Percentiles rank a stretch among this genome's conserved stretches.
phyloP scores from a whole-genome alignment of 441 rosid genomes.

The Biscutella laevigata region DNA sequence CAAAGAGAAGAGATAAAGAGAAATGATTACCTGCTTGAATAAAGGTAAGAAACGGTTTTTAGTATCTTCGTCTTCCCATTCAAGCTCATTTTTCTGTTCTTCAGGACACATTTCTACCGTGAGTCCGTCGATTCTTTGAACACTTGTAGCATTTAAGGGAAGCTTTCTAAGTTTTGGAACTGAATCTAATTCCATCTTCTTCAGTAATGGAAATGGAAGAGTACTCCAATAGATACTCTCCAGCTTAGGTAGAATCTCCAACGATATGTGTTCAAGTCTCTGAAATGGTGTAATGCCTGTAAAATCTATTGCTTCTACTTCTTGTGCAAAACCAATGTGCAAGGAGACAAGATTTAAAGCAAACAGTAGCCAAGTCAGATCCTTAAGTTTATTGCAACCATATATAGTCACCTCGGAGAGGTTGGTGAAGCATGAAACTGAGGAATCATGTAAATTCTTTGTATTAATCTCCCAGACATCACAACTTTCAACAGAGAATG shows the following conservation, averaged over 20 bases:
- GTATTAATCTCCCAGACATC: not conserved
- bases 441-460: too few species aligned
- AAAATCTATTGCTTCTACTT: constrained; percentile 5
- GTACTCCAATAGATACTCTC: constrained; percentile 14
- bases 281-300: constrained; percentile 9
- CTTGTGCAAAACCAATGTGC: not conserved
- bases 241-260: fast-evolving
- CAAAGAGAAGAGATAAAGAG: not conserved
- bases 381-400: not conserved
- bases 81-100: not conserved
- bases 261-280: not conserved
- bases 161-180: not conserved
- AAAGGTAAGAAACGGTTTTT: not conserved
- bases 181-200: fast-evolving
- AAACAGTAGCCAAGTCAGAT: constrained; percentile 25
- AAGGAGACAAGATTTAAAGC: constrained; percentile 11
- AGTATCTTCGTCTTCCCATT: not conserved
- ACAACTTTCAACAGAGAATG: fast-evolving
- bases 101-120: not conserved
- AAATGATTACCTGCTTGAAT: not conserved
- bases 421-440: not conserved
- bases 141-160: constrained; percentile 20
- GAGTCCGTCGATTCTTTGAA: not conserved
- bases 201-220: not conserved
- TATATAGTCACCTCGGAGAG: fast-evolving